Conservation (phyloP, 2,329 filamentous ascomycete species). For the Lizonia empirigonia region DNA sequence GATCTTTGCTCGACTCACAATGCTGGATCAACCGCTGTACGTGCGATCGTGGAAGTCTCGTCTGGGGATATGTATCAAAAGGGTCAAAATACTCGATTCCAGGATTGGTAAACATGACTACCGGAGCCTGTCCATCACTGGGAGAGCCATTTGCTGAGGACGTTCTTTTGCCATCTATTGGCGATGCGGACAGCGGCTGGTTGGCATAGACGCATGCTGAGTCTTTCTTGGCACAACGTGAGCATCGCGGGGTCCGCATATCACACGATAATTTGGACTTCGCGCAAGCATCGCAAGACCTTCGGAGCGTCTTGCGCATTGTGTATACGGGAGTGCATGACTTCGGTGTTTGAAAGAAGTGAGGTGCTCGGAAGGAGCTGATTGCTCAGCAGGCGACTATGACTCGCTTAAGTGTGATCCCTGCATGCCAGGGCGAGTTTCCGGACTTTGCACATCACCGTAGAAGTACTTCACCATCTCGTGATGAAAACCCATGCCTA, state of each 20-base stretch:
- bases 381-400: slow-evolving; percentile 11
- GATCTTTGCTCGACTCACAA: slow-evolving; percentile 50
- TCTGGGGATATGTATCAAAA: slow-evolving; percentile 62
- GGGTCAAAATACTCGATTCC: slow-evolving; percentile 55
- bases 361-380: slow-evolving; percentile 3
- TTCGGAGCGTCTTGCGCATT: slow-evolving; percentile 63
- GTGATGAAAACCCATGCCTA: too few species aligned
- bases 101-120: slow-evolving; percentile 28
- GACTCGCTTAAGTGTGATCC: slow-evolving; percentile 15
- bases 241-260: slow-evolving; percentile 60
- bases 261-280: slow-evolving; percentile 63
- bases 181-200: slow-evolving; percentile 50
- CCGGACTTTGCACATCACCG: too few species aligned
- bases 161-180: slow-evolving; percentile 28
- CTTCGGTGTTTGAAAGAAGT: neutral
- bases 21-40: slow-evolving; percentile 63
- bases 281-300: slow-evolving; percentile 63
- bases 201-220: slow-evolving; percentile 60
- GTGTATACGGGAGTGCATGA: slow-evolving; percentile 16
- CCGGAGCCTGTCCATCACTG: neutral
- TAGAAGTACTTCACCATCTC: too few species aligned
- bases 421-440: neutral
- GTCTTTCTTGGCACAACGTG: slow-evolving; percentile 59
- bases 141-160: neutral
- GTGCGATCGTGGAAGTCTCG: slow-evolving; percentile 57